Conservation (phyloP, 129 eudicot genomes). For the Logfia minima region DNA sequence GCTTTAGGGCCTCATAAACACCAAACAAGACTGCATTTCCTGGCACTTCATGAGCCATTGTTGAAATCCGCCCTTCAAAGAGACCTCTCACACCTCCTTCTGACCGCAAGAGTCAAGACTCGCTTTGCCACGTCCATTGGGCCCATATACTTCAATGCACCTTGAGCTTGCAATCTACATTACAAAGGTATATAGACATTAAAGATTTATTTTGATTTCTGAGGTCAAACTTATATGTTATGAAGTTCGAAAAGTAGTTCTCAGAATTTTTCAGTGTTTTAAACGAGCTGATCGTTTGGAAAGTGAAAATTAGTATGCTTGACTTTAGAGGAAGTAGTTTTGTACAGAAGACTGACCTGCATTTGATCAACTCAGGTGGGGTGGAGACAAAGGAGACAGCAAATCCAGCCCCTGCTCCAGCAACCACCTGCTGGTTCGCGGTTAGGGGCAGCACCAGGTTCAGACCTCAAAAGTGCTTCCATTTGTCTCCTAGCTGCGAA, state of each 20-base stretch:
- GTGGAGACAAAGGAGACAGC: conserved; percentile 82
- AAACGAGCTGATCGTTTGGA: background rate
- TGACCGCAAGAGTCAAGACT: conserved; percentile 54
- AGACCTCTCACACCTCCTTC: conserved; percentile 66
- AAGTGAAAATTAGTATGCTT: background rate
- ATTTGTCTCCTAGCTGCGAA: conserved; percentile 82
- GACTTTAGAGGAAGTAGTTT: background rate
- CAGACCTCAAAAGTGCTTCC: conserved; percentile 76
- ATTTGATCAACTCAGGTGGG: conserved; percentile 85
- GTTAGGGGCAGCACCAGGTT: conserved; percentile 65
- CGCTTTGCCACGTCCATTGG: conserved; percentile 79
- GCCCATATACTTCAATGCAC: conserved; percentile 53
- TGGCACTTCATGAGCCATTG: conserved; percentile 78
- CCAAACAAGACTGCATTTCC: conserved; percentile 86
- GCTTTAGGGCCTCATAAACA: conserved; percentile 67
- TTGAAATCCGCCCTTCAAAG: conserved; percentile 62
- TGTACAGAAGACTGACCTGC: conserved; percentile 57
- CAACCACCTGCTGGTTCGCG: conserved; percentile 68
- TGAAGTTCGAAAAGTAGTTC: background rate
- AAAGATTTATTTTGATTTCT: background rate
- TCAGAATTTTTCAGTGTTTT: background rate
- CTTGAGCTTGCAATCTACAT: conserved; percentile 83
- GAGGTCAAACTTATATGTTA: background rate
- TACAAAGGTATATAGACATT: background rate
- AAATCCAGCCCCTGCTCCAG: conserved; percentile 90